Base-by-base conservation (phyloP, 2,329 filamentous ascomycete genomes). In the Neoscytalidium dimidiatum region DNA sequence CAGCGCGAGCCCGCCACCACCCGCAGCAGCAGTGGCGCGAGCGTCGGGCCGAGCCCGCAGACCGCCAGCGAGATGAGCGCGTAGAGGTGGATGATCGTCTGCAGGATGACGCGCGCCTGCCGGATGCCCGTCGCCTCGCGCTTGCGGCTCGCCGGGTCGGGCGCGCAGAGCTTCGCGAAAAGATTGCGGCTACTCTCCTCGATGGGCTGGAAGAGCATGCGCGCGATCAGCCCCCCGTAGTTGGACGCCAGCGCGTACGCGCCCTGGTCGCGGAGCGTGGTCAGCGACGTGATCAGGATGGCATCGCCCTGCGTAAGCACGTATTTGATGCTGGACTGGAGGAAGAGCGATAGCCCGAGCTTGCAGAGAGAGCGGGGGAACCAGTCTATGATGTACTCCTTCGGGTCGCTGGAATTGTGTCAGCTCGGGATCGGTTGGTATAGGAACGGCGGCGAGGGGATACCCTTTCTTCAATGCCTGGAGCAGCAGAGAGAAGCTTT, bases 271-370 rank as follows among this genome's bases (percentile, higher is more conserved):
- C 87, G 83, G 1, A 95, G 85, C 0, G 88, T 88, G 6, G 94
- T 90, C 65, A 98, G 83, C 13, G 89, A 80, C 17, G 91, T 90
- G 68, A 99, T 90, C 57, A 98, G 87, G 70, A 98, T 86, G 1
- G 93, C 92, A 79, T 99, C 95, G 66, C 94, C 95, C 79, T 98
- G 93, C 0, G 95, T 98, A 61, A 99, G 86, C 61, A 98, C 75
- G 75, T 98, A 94, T 78, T 99, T 99, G 72, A 98, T 87, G 21
- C 92, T 79, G 38, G 92, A 94, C 79, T 99, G 95, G 6, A 93
- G 81, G 79, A 93, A 94, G 76, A 98, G 86, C 72, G 90, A 96
- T n/a, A 85, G 83, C 3, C 90, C 90, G 3, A 98, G 85, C 17
- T 85, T 85, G 29, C 95, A 80, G 1, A 96, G 87, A 1, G 88